phyloP scores from a whole-genome alignment of 2,329 filamentous ascomycete genomes.

The Rosellinia necatrix region DNA sequence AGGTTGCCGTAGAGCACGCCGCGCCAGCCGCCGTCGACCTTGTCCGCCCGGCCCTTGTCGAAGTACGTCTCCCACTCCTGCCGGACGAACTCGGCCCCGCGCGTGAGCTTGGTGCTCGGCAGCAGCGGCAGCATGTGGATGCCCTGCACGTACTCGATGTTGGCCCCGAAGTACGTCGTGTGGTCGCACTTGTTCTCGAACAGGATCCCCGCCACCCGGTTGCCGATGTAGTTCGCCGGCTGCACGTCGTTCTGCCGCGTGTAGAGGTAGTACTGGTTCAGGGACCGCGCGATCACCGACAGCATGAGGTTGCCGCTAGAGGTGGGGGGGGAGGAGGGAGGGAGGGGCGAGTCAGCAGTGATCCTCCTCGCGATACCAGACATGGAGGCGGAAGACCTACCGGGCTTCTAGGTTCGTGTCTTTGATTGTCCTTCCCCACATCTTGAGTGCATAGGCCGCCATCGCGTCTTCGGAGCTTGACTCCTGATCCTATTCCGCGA shows the following conservation, averaged over 20 bases:
- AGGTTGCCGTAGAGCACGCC: conserved; percentile 84
- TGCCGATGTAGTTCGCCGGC: conserved; percentile 76
- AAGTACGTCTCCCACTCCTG: conserved; percentile 88
- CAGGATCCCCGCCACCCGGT: conserved; percentile 73
- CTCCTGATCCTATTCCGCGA: conserved; percentile 65
- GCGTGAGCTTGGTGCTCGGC: conserved; percentile 66
- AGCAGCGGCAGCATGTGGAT: conserved; percentile 75
- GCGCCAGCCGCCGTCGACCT: conserved; percentile 78
- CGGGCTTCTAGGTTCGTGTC: conserved; percentile 80
- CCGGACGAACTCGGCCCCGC: conserved; percentile 70
- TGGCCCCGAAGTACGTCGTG: conserved; percentile 82
- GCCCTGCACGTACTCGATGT: conserved; percentile 73
- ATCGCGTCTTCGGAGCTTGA: conserved; percentile 90
- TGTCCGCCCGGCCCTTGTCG: conserved; percentile 65
- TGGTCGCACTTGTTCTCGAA: conserved; percentile 98
- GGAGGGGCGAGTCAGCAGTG: not conserved
- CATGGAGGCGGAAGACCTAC: conserved; percentile 38
- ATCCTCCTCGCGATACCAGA: not conserved
- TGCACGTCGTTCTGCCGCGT: conserved; percentile 68
- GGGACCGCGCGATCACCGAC: conserved; percentile 72
- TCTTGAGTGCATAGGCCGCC: conserved; percentile 84
- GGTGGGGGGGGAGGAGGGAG: no score
- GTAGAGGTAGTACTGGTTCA: conserved; percentile 85
- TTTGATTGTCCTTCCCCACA: conserved; percentile 85
- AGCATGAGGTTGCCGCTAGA: conserved; percentile 79